These are phyloP conservation scores for Nakaseomyces sp. DNA, from an alignment of 1,139 yeast genomes.

Conservation along the genomic window DNA sequence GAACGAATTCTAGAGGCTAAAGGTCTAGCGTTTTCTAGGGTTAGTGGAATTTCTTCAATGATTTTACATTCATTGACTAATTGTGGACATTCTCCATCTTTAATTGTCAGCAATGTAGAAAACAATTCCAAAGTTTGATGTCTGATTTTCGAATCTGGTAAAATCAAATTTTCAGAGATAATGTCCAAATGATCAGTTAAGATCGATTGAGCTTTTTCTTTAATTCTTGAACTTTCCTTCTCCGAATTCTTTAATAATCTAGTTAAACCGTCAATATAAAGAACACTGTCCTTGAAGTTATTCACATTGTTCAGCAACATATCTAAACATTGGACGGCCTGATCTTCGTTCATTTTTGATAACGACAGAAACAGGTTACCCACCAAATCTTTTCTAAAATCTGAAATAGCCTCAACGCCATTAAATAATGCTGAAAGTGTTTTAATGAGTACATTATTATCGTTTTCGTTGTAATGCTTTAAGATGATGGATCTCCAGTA, in stretches of 20 bases:
- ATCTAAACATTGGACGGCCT: slow-evolving; percentile 7
- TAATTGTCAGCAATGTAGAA: slow-evolving; percentile 28
- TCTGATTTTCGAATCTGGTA: slow-evolving; percentile 44
- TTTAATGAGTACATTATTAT: neutral
- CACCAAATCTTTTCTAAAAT: slow-evolving; percentile 23
- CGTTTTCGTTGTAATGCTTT: slow-evolving; percentile 11
- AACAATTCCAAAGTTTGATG: slow-evolving; percentile 38
- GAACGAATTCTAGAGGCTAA: slow-evolving; percentile 60
- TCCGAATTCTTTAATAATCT: slow-evolving; percentile 11
- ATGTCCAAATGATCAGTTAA: slow-evolving; percentile 6
- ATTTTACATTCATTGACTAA: slow-evolving; percentile 38
- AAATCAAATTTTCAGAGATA: slow-evolving; percentile 35
- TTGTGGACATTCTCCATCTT: slow-evolving; percentile 32
- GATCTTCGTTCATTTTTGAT: slow-evolving; percentile 7
- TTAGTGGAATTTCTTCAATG: slow-evolving; percentile 67
- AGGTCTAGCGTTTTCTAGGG: slow-evolving; percentile 65
- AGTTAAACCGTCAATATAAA: slow-evolving; percentile 22
- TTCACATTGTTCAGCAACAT: slow-evolving; percentile 10
- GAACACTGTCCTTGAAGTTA: slow-evolving; percentile 15
- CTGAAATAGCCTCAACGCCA: slow-evolving; percentile 9
- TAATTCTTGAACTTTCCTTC: neutral
- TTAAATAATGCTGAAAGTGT: slow-evolving; percentile 5
- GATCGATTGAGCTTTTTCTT: neutral
- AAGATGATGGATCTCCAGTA: slow-evolving; percentile 30
- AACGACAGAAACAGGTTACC: slow-evolving; percentile 18